Conservation (phyloP, 805 yeast species). For the Saturnispora diversa region DNA sequence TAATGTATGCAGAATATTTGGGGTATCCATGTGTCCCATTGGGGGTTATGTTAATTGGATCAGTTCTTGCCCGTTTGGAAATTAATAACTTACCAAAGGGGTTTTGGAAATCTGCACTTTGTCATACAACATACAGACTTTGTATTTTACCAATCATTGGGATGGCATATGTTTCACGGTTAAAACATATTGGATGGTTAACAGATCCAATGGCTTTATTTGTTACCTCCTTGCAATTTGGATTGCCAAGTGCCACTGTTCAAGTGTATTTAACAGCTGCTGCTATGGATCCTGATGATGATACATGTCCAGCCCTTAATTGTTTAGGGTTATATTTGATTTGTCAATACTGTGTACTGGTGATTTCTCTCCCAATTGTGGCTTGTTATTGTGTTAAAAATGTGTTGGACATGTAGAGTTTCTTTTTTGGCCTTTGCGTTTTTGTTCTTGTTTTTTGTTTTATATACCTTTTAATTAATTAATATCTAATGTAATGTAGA, state of each 20-base stretch:
- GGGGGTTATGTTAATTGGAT: conserved; percentile 46
- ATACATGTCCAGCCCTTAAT: conserved; percentile 40
- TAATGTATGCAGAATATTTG: conserved; percentile 41
- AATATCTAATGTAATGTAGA: too few species aligned
- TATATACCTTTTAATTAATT: too few species aligned
- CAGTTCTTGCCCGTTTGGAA: conserved; percentile 44
- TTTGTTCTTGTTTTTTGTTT: too few species aligned
- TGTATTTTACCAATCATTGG: conserved; percentile 47
- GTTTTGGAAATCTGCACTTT: conserved; percentile 48
- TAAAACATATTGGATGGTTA: conserved; percentile 44
- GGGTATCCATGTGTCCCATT: conserved; percentile 50
- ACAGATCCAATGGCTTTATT: conserved; percentile 34
- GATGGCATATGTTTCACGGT: conserved; percentile 39
- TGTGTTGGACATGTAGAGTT: conserved; percentile 19
- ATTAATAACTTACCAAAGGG: conserved; percentile 40
- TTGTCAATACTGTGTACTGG: conserved; percentile 39
- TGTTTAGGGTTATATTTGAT: conserved; percentile 46
- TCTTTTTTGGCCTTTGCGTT: too few species aligned
- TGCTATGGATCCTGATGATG: conserved; percentile 43
- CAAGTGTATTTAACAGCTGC: conserved; percentile 54
- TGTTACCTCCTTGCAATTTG: conserved; percentile 40
- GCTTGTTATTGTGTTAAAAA: conserved; percentile 36
- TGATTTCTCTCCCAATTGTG: conserved; percentile 42
- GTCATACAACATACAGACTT: conserved; percentile 35
- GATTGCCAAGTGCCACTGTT: conserved; percentile 50